These are phyloP conservation scores for Mayamaea pseudoterrestris DNA, from an alignment of 108 stramenopile species.

Conservation along the genomic window DNA sequence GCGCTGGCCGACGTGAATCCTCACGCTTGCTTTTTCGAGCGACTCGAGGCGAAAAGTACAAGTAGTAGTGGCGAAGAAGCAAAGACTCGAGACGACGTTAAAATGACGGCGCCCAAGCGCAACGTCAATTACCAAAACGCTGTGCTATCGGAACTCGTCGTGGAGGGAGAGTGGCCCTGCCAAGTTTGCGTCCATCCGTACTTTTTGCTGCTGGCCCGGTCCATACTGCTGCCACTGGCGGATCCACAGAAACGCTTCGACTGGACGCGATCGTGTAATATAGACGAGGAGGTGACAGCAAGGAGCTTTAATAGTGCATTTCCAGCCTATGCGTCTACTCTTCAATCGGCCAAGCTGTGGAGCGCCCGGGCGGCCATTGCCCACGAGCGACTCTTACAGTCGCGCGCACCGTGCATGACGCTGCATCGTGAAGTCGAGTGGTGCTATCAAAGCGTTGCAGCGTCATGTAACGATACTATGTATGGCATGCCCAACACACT, in stretches of 20 bases:
- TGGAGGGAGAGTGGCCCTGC: constrained; percentile 68
- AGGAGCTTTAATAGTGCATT: too few relatives aligned
- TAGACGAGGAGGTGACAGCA: too few relatives aligned
- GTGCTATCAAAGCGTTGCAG: constrained; percentile 9
- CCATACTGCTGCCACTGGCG: constrained; percentile 27
- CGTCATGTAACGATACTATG: constrained; percentile 4
- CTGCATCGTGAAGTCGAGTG: constrained; percentile 39
- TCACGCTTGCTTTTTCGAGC: constrained; percentile 31
- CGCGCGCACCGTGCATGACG: constrained; percentile 38
- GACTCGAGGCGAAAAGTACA: background rate
- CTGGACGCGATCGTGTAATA: too few relatives aligned
- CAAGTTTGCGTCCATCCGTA: constrained; percentile 54
- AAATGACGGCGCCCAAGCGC: constrained; percentile 5
- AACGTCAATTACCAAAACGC: constrained; percentile 42
- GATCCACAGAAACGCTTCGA: background rate
- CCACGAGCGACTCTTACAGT: constrained; percentile 56
- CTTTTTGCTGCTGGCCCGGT: constrained; percentile 50
- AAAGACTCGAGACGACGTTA: constrained; percentile 3
- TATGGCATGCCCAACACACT: constrained; percentile 6
- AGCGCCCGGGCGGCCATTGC: constrained; percentile 55
- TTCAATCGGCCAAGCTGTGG: constrained; percentile 30
- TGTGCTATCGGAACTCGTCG: constrained; percentile 47
- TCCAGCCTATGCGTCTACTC: constrained; percentile 10
- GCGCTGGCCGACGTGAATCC: constrained; percentile 50
- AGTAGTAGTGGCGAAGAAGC: constrained; percentile 4